Evolutionary conservation across 1,139 yeast species (phyloP).

Genomic region (Wickerhamomyces sp.): DNA sequence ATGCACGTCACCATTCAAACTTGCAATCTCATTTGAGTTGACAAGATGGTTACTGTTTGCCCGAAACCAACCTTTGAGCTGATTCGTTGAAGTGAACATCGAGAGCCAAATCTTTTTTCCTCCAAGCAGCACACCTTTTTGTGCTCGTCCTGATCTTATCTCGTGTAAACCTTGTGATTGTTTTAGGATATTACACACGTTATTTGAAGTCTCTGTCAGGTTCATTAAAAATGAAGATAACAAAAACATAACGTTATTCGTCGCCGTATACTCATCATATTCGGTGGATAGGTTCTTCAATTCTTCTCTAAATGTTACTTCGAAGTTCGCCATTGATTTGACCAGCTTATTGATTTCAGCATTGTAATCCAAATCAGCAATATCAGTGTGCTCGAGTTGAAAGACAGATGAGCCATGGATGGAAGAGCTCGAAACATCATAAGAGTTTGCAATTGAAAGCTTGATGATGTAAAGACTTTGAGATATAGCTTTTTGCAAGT

Average conservation of each 20-base stretch:
- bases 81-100: constrained; percentile 28
- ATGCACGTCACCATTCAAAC: constrained; percentile 27
- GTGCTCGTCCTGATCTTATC: constrained; percentile 29
- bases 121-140: constrained; percentile 29
- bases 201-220: constrained; percentile 34
- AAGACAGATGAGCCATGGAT: constrained; percentile 18
- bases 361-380: constrained; percentile 23
- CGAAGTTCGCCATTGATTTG: constrained; percentile 30
- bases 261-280: constrained; percentile 28
- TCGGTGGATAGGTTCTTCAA: constrained; percentile 22
- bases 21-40: constrained; percentile 28
- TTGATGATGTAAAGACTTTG: constrained; percentile 29
- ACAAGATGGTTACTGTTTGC: constrained; percentile 21
- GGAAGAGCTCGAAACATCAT: constrained; percentile 31
- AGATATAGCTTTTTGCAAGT: constrained; percentile 29
- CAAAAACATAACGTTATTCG: constrained; percentile 44
- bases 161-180: constrained; percentile 28
- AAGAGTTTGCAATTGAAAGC: constrained; percentile 31
- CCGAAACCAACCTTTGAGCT: constrained; percentile 31
- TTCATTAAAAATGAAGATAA: constrained; percentile 44
- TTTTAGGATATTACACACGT: constrained; percentile 29
- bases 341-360: constrained; percentile 23
- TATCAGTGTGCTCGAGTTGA: constrained; percentile 17
- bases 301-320: constrained; percentile 27
- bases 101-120: constrained; percentile 41